Conservation (phyloP, 2,329 filamentous ascomycete genomes). For the Parastagonospora nodorum region DNA sequence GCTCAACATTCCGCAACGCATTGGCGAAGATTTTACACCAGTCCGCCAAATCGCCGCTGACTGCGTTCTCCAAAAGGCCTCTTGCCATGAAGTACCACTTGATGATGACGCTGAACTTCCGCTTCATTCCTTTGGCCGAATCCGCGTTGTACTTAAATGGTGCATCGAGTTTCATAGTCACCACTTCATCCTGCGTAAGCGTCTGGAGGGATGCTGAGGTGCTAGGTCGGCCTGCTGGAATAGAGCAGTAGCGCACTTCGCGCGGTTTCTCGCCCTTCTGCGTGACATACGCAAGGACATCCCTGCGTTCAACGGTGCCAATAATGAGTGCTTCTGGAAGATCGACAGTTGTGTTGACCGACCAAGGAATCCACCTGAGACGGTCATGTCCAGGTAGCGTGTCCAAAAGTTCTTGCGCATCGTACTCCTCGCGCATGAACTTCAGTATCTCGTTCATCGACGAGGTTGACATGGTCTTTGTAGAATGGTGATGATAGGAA, state of each 20-base stretch:
- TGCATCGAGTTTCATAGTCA: conserved; percentile 4
- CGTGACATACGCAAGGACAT: not conserved
- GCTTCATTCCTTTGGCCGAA: conserved; percentile 1
- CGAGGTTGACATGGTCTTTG: too few relatives aligned
- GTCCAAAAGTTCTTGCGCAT: not conserved
- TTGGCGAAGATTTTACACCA: conserved; percentile 1
- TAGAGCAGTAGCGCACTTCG: not conserved
- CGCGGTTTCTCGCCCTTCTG: not conserved
- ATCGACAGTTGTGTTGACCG: not conserved
- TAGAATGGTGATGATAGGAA: too few relatives aligned
- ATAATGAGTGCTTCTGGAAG: not conserved
- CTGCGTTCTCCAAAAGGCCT: not conserved
- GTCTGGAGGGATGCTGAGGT: not conserved
- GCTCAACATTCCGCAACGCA: conserved; percentile 1
- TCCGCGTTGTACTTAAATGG: conserved; percentile 11
- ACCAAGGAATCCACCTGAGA: not conserved
- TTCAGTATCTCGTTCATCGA: too few relatives aligned
- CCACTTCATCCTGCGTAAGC: conserved; percentile 5
- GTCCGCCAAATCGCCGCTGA: not conserved
- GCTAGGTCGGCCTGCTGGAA: not conserved
- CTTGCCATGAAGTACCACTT: conserved; percentile 11
- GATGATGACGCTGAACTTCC: conserved; percentile 10
- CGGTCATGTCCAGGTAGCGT: not conserved
- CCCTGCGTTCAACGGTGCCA: not conserved
- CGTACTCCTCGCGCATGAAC: not conserved